These are phyloP conservation scores for Saturnispora galanensis DNA, from an alignment of 805 yeast species.

Conservation along the genomic window DNA sequence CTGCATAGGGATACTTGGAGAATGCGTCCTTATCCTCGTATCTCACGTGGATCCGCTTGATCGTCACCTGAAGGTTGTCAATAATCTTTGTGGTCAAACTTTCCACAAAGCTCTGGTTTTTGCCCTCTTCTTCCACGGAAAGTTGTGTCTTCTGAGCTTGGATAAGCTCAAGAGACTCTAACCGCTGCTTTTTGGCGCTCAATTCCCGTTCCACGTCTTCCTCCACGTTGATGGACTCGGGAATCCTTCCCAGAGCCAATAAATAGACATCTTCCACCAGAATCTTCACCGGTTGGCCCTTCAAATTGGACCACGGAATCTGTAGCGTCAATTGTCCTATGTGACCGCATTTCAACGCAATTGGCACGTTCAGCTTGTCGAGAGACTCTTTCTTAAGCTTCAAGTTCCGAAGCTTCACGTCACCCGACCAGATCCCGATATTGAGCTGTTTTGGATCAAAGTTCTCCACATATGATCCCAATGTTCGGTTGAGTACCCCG, in stretches of 20 bases:
- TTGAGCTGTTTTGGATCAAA: slow-evolving; percentile 92
- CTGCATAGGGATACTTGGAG: slow-evolving; percentile 65
- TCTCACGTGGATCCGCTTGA: slow-evolving; percentile 82
- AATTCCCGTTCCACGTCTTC: slow-evolving; percentile 52
- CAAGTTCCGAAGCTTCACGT: slow-evolving; percentile 74
- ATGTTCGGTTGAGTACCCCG: slow-evolving; percentile 46
- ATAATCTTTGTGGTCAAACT: slow-evolving; percentile 80
- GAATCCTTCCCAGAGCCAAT: slow-evolving; percentile 65
- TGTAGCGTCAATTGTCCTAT: slow-evolving; percentile 82
- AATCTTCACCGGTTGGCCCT: slow-evolving; percentile 85
- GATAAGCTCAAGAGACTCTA: slow-evolving; percentile 57
- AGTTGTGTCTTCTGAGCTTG: slow-evolving; percentile 32
- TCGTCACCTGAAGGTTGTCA: slow-evolving; percentile 85
- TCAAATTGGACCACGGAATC: slow-evolving; percentile 94
- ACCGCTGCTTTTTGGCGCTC: slow-evolving; percentile 55
- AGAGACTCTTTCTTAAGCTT: slow-evolving; percentile 79
- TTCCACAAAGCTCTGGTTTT: slow-evolving; percentile 78
- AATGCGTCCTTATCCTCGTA: slow-evolving; percentile 75
- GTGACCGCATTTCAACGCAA: slow-evolving; percentile 83
- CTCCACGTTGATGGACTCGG: slow-evolving; percentile 43
- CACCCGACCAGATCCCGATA: slow-evolving; percentile 97
- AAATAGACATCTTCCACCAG: slow-evolving; percentile 78
- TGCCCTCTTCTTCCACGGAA: slow-evolving; percentile 28
- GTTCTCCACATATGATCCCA: slow-evolving; percentile 79
- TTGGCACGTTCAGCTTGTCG: slow-evolving; percentile 76